A percentile compares a stretch with the other conserved stretches of the same genome.
These are phyloP conservation scores for Leersia perrieri DNA, from an alignment of 176 grass and related monocot genomes.

Conservation along the genomic window DNA sequence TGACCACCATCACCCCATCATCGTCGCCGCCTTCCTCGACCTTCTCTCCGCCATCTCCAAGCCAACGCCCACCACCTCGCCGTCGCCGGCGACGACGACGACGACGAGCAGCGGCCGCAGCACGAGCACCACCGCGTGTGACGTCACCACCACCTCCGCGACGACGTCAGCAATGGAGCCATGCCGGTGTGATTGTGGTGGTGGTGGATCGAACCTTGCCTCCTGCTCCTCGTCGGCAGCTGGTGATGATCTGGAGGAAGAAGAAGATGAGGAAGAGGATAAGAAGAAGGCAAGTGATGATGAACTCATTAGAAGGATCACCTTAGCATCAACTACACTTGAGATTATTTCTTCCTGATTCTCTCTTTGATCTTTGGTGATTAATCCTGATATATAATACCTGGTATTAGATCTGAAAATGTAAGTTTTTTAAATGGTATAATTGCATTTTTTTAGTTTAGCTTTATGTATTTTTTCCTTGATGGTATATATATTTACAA, in stretches of 20 bases:
- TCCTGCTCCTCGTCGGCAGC: constrained; percentile 17
- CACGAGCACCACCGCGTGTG: neutral
- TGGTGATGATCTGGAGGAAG: neutral
- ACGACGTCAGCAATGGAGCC: neutral
- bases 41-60: constrained; percentile 38
- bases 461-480: neutral
- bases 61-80: constrained; percentile 14
- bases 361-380: neutral
- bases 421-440: neutral
- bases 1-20: constrained; percentile 76
- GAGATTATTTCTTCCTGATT: neutral
- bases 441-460: neutral
- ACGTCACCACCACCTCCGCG: neutral
- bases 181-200: neutral
- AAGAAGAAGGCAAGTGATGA: neutral
- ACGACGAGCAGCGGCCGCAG: neutral
- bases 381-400: neutral
- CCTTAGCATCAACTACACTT: neutral
- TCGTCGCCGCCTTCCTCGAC: constrained; percentile 84
- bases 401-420: neutral
- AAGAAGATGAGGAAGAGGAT: neutral
- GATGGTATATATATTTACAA: neutral
- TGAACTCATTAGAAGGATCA: neutral
- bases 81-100: neutral
- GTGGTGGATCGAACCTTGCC: neutral